These are phyloP conservation scores for Dictyostelium intermedium DNA, from an alignment of 78 protist genomes.

Conservation along the genomic window DNA sequence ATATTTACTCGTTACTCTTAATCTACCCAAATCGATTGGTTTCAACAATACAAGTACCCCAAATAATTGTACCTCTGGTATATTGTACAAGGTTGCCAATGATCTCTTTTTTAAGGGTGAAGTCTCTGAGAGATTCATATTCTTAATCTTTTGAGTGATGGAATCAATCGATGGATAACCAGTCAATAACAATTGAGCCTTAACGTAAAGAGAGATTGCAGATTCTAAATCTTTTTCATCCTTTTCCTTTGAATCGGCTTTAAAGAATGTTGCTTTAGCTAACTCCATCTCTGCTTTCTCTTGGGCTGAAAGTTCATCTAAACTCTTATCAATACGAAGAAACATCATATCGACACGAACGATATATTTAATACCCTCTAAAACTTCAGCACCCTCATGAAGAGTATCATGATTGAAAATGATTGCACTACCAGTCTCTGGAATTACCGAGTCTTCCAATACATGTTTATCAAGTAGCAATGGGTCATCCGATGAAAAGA, in stretches of 20 bases:
- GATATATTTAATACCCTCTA: constrained; percentile 33
- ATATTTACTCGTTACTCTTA: constrained; percentile 3
- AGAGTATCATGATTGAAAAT: constrained; percentile 76
- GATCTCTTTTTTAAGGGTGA: neutral
- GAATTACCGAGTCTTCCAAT: constrained; percentile 26
- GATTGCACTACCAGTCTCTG: constrained; percentile 44
- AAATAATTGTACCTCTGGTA: constrained; percentile 19
- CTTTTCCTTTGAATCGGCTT: constrained; percentile 53
- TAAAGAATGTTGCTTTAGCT: constrained; percentile 16
- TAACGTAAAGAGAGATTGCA: constrained; percentile 23
- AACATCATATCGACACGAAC: constrained; percentile 80
- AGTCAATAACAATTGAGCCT: constrained; percentile 46
- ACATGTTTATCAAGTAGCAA: constrained; percentile 11
- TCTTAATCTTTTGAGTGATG: too few relatives aligned
- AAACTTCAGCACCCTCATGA: constrained; percentile 55
- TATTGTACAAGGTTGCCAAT: neutral
- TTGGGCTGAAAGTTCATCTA: neutral
- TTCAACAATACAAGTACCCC: neutral
- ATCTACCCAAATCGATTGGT: neutral
- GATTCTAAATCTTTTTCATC: constrained; percentile 16
- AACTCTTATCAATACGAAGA: constrained; percentile 35
- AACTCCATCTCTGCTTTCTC: neutral
- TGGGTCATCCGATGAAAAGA: constrained; percentile 26
- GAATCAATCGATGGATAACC: constrained; percentile 13
- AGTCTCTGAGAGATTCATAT: neutral